Evolutionary conservation across 2,329 filamentous ascomycete genomes (phyloP).

Genomic region (Scedosporium apiospermum): DNA sequence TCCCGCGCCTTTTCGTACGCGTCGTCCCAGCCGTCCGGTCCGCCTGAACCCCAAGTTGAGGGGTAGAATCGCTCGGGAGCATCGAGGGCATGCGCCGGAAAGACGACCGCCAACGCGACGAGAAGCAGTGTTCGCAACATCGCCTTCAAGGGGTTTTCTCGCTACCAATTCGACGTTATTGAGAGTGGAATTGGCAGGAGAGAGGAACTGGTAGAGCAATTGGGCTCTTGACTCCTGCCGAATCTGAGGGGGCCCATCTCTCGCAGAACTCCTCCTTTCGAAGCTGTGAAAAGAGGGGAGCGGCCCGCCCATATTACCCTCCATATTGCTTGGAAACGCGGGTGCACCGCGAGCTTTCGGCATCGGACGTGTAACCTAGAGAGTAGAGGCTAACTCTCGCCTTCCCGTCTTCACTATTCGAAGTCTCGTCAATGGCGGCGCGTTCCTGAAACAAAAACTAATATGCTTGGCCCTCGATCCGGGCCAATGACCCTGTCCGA

Average conservation of each 20-base stretch:
- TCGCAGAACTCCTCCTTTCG: background rate
- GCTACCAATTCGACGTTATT: background rate
- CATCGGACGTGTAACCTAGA: background rate
- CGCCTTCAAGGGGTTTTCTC: background rate
- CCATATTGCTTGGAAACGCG: background rate
- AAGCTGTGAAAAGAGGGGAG: background rate
- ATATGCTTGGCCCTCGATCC: background rate
- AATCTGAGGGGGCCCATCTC: background rate
- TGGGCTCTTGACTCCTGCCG: background rate
- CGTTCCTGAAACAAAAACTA: background rate
- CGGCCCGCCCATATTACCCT: background rate
- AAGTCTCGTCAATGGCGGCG: background rate
- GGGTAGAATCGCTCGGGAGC: constrained; percentile 2
- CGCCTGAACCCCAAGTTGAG: background rate
- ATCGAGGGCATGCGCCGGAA: background rate
- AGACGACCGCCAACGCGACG: background rate
- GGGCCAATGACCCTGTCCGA: background rate
- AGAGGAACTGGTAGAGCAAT: background rate
- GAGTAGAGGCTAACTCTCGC: background rate
- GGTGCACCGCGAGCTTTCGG: background rate
- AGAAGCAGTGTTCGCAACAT: background rate
- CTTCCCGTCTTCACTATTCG: background rate
- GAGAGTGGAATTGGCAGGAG: background rate
- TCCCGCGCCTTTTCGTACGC: constrained; percentile 2
- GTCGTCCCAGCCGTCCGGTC: constrained; percentile 2